Evolutionary conservation across 352 stramenopile genomes (phyloP).

Genomic region (Globisporangium recalcitrans): DNA sequence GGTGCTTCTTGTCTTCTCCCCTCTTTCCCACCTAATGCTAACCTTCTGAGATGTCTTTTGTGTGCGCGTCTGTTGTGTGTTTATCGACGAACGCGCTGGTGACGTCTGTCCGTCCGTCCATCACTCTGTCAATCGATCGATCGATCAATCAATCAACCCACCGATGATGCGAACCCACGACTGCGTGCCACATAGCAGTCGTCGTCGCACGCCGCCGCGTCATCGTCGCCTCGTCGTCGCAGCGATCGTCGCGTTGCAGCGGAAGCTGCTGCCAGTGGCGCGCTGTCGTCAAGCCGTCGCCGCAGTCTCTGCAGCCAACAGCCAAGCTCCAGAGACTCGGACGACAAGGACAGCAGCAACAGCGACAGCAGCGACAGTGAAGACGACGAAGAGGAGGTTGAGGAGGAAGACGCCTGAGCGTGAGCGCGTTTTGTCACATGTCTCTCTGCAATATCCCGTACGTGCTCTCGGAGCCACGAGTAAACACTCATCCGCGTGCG

Average conservation of each 20-base stretch:
- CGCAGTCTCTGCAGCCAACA: background rate
- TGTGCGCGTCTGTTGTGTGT: background rate
- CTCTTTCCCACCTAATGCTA: background rate
- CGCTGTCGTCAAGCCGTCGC: background rate
- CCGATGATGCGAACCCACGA: background rate
- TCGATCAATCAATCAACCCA: background rate
- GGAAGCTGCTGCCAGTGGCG: background rate
- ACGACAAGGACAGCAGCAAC: background rate
- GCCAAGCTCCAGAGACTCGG: background rate
- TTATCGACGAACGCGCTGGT: background rate
- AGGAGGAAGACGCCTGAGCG: background rate
- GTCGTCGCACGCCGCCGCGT: background rate
- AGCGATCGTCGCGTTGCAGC: constrained; percentile 17
- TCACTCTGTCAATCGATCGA: background rate
- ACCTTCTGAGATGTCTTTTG: background rate
- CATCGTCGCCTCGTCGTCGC: constrained; percentile 5
- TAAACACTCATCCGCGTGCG: constrained; percentile 5
- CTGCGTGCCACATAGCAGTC: background rate
- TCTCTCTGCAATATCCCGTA: background rate
- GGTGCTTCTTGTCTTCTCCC: background rate
- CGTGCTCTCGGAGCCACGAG: background rate
- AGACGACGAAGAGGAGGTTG: constrained; percentile 11
- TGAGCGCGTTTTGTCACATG: background rate
- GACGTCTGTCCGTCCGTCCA: background rate
- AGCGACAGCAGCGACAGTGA: constrained; percentile 1